Percentiles rank a stretch among this genome's conserved stretches.
Evolutionary conservation across 1,139 yeast genomes (phyloP).

Genomic region (Protomyces gravidus): DNA sequence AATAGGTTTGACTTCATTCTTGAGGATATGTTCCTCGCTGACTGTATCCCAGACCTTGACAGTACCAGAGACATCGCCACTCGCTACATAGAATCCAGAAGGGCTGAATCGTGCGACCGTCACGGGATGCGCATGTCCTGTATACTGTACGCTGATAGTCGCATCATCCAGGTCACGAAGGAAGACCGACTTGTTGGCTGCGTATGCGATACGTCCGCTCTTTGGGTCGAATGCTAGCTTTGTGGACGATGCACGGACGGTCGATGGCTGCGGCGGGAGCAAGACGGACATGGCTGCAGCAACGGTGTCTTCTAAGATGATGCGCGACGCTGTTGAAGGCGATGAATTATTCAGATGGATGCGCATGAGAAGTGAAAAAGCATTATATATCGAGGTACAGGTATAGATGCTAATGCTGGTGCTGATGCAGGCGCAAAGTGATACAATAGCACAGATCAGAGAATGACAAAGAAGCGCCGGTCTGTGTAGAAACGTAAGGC

Average conservation of each 20-base stretch:
- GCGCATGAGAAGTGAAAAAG: no score
- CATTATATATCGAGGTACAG: background rate
- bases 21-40: slow-evolving; percentile 57
- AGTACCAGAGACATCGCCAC: slow-evolving; percentile 71
- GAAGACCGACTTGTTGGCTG: slow-evolving; percentile 74
- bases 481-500: slow-evolving; percentile 9
- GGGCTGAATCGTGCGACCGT: slow-evolving; percentile 86
- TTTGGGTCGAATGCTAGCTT: slow-evolving; percentile 68
- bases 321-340: no score
- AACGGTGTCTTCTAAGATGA: no score
- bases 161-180: slow-evolving; percentile 61
- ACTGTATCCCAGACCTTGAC: slow-evolving; percentile 83
- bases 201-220: slow-evolving; percentile 69
- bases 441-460: background rate
- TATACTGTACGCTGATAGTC: slow-evolving; percentile 56
- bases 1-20: slow-evolving; percentile 71
- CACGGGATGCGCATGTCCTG: slow-evolving; percentile 63
- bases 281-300: background rate
- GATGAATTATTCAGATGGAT: no score
- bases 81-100: slow-evolving; percentile 81
- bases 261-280: slow-evolving; percentile 49
- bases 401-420: background rate
- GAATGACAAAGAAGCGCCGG: slow-evolving; percentile 2
- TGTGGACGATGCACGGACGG: slow-evolving; percentile 64
- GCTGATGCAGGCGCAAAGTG: background rate